Percentiles rank a stretch among this genome's conserved stretches.
These are phyloP conservation scores for Coniochaeta ligniaria DNA, from an alignment of 2,329 filamentous ascomycete species.

Conservation along the genomic window DNA sequence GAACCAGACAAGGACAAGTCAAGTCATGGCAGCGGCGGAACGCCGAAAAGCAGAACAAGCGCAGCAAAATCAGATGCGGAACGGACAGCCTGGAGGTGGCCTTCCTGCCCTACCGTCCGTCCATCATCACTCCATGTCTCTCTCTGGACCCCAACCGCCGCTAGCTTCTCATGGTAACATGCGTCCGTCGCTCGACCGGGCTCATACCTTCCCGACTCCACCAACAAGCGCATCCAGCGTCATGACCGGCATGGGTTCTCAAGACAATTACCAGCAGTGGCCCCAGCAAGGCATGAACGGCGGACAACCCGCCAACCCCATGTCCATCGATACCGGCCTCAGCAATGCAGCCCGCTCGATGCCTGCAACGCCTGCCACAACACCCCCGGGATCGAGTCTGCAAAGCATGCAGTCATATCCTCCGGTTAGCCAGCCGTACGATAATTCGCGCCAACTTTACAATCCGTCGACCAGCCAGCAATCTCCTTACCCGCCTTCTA, in stretches of 20 bases:
- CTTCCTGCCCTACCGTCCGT: slow-evolving; percentile 64
- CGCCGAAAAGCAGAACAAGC: slow-evolving; percentile 63
- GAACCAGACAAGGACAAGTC: slow-evolving; percentile 74
- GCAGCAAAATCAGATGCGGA: slow-evolving; percentile 36
- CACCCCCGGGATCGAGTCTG: slow-evolving; percentile 71
- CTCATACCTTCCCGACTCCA: slow-evolving; percentile 90
- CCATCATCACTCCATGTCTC: slow-evolving; percentile 48
- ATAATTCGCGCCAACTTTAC: slow-evolving; percentile 73
- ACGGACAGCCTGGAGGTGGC: slow-evolving; percentile 41
- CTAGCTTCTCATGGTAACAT: slow-evolving; percentile 63
- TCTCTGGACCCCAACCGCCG: slow-evolving; percentile 49
- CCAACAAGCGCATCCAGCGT: slow-evolving; percentile 89
- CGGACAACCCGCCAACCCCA: slow-evolving; percentile 57
- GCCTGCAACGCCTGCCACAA: slow-evolving; percentile 85
- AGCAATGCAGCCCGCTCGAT: slow-evolving; percentile 79
- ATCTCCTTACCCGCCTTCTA: slow-evolving; percentile 51
- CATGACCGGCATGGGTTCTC: slow-evolving; percentile 63
- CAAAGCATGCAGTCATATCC: slow-evolving; percentile 74
- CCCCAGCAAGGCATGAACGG: slow-evolving; percentile 53
- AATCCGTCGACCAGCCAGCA: slow-evolving; percentile 63
- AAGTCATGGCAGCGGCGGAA: slow-evolving; percentile 80
- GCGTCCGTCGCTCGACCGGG: slow-evolving; percentile 72
- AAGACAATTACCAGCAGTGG: slow-evolving; percentile 73
- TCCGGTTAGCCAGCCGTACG: slow-evolving; percentile 61
- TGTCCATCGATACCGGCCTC: slow-evolving; percentile 75